phyloP scores from a whole-genome alignment of 2,329 filamentous ascomycete species.

The Talaromyces verruculosus region DNA sequence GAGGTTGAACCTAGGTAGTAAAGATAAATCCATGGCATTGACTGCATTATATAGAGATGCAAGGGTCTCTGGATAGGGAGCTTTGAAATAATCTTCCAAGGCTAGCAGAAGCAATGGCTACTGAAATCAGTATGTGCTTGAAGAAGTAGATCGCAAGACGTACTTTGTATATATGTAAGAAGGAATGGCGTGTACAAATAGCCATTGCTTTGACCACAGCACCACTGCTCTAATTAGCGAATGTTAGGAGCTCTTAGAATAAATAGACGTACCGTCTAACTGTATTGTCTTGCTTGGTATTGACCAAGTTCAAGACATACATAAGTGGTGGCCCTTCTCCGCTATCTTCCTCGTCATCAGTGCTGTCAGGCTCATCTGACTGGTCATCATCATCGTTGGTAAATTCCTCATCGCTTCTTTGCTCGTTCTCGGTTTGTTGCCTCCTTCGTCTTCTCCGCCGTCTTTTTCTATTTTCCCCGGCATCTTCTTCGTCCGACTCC shows the following conservation, averaged over 20 bases:
- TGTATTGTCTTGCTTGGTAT: constrained; percentile 93
- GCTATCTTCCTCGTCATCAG: constrained; percentile 64
- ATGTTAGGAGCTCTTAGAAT: neutral
- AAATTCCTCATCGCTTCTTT: constrained; percentile 48
- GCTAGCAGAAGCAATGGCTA: constrained; percentile 85
- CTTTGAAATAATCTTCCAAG: constrained; percentile 95
- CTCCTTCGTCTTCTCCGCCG: constrained; percentile 32
- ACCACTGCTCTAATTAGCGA: constrained; percentile 57
- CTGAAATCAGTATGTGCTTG: constrained; percentile 22
- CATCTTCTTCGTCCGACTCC: constrained; percentile 72
- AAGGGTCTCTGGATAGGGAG: constrained; percentile 82
- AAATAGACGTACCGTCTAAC: constrained; percentile 63
- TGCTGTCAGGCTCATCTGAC: constrained; percentile 52
- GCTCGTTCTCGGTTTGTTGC: constrained; percentile 32
- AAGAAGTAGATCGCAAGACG: constrained; percentile 26
- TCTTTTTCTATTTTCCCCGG: constrained; percentile 48
- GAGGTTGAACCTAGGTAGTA: constrained; percentile 81
- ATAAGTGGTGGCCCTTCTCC: constrained; percentile 87
- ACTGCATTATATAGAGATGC: constrained; percentile 86
- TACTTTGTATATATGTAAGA: constrained; percentile 97
- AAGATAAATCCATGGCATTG: constrained; percentile 92
- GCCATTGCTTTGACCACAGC: constrained; percentile 98
- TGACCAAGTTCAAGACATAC: constrained; percentile 95
- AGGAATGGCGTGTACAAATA: constrained; percentile 95
- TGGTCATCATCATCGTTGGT: constrained; percentile 55